Conservation (phyloP, 2,329 filamentous ascomycete species). For the Microdochium nivale region DNA sequence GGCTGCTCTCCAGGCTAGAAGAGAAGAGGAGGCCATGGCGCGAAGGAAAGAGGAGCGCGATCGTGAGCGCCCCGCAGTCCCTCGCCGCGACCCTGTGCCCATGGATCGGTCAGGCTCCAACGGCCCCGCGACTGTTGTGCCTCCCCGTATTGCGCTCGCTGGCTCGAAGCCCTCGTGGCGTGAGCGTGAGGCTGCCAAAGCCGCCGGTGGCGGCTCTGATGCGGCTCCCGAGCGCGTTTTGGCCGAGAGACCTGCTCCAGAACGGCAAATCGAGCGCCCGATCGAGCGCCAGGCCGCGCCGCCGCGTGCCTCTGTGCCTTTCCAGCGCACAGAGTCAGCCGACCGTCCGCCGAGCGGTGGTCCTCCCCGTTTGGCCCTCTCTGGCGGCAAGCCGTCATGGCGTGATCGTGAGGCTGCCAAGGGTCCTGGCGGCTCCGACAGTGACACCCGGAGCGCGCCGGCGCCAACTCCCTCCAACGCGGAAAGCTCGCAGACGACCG, state of each 20-base stretch:
- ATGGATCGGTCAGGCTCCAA: conserved; percentile 34
- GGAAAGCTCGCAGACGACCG: conserved; percentile 24
- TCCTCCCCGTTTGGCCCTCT: conserved; percentile 47
- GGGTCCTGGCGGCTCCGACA: conserved; percentile 24
- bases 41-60: conserved; percentile 54
- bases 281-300: conserved; percentile 3
- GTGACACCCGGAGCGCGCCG: conserved; percentile 16
- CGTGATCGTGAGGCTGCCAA: conserved; percentile 60
- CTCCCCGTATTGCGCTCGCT: conserved; percentile 46
- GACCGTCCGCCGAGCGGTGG: conserved; percentile 13
- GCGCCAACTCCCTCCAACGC: conserved; percentile 30
- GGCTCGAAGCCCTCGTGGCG: conserved; percentile 57
- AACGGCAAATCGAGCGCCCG: conserved; percentile 1
- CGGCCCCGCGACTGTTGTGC: conserved; percentile 34
- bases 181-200: conserved; percentile 55
- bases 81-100: conserved; percentile 17
- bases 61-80: conserved; percentile 15
- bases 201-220: conserved; percentile 21
- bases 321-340: conserved; percentile 1
- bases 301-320: conserved; percentile 7
- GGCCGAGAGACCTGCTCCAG: conserved; percentile 6
- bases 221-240: conserved; percentile 4
- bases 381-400: conserved; percentile 53
- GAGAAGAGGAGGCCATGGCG: conserved; percentile 82
- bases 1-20: conserved; percentile 63